These are phyloP conservation scores for Candida jianshihensis DNA, from an alignment of 805 yeast genomes.

Conservation along the genomic window DNA sequence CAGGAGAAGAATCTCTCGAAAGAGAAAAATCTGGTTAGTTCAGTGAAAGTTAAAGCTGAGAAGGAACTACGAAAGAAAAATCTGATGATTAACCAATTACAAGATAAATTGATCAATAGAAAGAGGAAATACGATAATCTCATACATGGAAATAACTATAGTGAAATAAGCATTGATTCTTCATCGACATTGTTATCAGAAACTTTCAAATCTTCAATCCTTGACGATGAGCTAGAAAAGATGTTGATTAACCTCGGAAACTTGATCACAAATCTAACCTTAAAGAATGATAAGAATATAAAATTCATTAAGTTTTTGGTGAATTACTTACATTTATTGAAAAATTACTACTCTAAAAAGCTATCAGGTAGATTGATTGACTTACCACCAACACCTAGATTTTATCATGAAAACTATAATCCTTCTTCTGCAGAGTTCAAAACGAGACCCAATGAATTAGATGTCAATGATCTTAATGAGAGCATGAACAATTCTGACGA, in stretches of 20 bases:
- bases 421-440: neutral
- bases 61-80: slow-evolving; percentile 16
- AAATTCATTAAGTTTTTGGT: slow-evolving; percentile 7
- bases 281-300: slow-evolving; percentile 6
- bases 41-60: slow-evolving; percentile 14
- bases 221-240: slow-evolving; percentile 17
- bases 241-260: slow-evolving; percentile 13
- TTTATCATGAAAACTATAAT: slow-evolving; percentile 6
- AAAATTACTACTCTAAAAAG: neutral
- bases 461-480: too few relatives aligned
- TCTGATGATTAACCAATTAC: slow-evolving; percentile 12
- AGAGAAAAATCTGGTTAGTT: slow-evolving; percentile 6
- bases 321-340: slow-evolving; percentile 5
- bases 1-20: neutral
- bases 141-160: slow-evolving; percentile 1
- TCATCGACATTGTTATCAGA: neutral
- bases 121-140: slow-evolving; percentile 7
- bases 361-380: neutral
- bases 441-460: too few relatives aligned
- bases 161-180: slow-evolving; percentile 1
- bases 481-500: neutral
- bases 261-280: slow-evolving; percentile 11
- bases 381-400: slow-evolving; percentile 14
- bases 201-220: slow-evolving; percentile 2
- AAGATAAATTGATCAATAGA: slow-evolving; percentile 10